Evolutionary conservation across 192 early-diverging fungal species (phyloP), one percentile per base, ranked within the genome.

Genomic region (Linnemannia zychae): DNA sequence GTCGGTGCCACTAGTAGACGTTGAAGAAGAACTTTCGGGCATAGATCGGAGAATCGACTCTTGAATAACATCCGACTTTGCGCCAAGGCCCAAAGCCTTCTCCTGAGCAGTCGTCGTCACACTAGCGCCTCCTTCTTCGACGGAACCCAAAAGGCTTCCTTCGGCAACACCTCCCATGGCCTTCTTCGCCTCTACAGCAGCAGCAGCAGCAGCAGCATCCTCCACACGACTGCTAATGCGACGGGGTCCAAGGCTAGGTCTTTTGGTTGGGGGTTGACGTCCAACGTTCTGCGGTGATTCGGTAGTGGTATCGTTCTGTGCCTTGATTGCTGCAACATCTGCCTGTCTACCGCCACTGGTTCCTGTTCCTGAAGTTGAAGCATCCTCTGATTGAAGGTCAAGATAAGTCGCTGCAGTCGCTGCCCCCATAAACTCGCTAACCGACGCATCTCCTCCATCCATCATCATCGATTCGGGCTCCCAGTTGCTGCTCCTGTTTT

Each of bases 221-320:
- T 73, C 65, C 34, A 85, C 47, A 16, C 83, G 83, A 49, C 83
- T 85, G 70, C 83, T 85, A 38, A 85, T 60, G 0, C 74, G 53
- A n/a, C 77, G 83, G 17, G 83, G 83, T 17, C 83, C 83, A 4
- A 85, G 65, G 20, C 74, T 79, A 13, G 74, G 83, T 76, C 77
- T 49, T 11, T 70, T 49, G 0, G 24, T 6, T 18, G 73, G 38
- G n/a, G 66, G 38, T 6, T 28, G 65, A 6, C 4, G 65, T 36
- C 57, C 57, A 31, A 9, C 28, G 11, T 53, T 53, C 22, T 16
- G 57, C 0, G 70, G 66, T 60, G 49, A 50, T 12, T 50, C 38
- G 20, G 79, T 80, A 7, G 78, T 80, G 9, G 66, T 81, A 49
- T 70, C 69, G 20, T 76, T 67, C 40, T 70, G 31, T 15, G 67